Evolutionary conservation across 23 red algal genomes (phyloP).

Genomic region (Chondrus crispus): DNA sequence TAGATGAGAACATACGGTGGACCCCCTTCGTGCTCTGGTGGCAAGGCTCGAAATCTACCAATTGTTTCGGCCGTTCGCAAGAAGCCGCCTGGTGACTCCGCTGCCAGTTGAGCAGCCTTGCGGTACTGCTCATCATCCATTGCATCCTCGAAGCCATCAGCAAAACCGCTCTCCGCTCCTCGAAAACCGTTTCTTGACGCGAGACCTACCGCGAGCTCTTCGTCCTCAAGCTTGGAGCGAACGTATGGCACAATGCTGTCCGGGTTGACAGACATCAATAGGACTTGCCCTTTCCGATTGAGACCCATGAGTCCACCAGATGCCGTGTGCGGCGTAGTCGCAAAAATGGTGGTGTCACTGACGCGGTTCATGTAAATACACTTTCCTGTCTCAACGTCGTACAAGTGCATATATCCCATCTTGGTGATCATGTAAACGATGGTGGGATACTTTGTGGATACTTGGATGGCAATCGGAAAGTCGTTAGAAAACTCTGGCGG

Average conservation of each 20-base stretch:
- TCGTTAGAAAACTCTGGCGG: slow-evolving; percentile 67
- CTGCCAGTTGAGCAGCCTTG: slow-evolving; percentile 81
- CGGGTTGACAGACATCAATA: slow-evolving; percentile 60
- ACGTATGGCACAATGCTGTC: slow-evolving; percentile 81
- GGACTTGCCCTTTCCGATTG: slow-evolving; percentile 85
- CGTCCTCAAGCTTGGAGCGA: slow-evolving; percentile 67
- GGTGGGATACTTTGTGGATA: slow-evolving; percentile 63
- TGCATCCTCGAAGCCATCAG: slow-evolving; percentile 74
- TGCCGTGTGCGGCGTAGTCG: slow-evolving; percentile 38
- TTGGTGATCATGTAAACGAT: slow-evolving; percentile 83
- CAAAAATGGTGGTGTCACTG: slow-evolving; percentile 78
- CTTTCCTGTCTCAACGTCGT: slow-evolving; percentile 77
- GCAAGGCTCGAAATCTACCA: slow-evolving; percentile 44
- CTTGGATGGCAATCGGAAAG: slow-evolving; percentile 78
- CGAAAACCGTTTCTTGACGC: slow-evolving; percentile 83
- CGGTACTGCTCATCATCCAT: slow-evolving; percentile 76
- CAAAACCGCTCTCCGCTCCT: slow-evolving; percentile 85
- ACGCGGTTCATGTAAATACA: slow-evolving; percentile 97
- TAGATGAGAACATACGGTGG: slow-evolving; percentile 76
- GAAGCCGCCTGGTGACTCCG: slow-evolving; percentile 80
- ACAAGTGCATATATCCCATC: slow-evolving; percentile 90
- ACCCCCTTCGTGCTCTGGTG: slow-evolving; percentile 39
- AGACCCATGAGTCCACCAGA: slow-evolving; percentile 84
- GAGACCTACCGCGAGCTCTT: slow-evolving; percentile 69
- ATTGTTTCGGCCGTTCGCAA: slow-evolving; percentile 78